Conservation (phyloP, 140 eudicot species). For the Anethum foeniculum region DNA sequence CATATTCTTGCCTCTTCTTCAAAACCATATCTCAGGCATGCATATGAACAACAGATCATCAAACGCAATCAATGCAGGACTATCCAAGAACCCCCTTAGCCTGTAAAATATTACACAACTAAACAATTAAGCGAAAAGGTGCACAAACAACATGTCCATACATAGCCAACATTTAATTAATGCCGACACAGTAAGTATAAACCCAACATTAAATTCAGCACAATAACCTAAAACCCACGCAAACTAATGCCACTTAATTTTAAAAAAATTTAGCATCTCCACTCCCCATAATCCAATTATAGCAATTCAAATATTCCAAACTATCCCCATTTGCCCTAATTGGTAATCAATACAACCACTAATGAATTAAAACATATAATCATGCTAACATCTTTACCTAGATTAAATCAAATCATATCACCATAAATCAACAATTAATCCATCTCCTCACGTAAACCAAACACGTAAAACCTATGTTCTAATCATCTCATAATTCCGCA, state of each 20-base stretch:
- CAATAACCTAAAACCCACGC: neutral
- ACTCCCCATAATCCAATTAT: neutral
- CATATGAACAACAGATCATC: constrained; percentile 44
- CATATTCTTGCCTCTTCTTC: constrained; percentile 51
- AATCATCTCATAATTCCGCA: neutral
- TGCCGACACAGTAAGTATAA: neutral
- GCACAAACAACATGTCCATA: neutral
- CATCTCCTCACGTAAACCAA: neutral
- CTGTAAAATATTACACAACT: neutral
- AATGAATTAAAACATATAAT: neutral
- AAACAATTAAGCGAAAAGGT: neutral
- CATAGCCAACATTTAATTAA: neutral
- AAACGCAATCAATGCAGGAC: constrained; percentile 21
- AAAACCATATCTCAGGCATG: constrained; percentile 65
- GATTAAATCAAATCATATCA: neutral
- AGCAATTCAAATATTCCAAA: neutral
- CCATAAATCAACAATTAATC: neutral
- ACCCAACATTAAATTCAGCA: neutral
- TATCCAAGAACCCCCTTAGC: constrained; percentile 11
- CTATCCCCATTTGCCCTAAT: neutral
- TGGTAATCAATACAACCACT: neutral
- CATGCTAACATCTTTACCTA: neutral
- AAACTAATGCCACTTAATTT: neutral
- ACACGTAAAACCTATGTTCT: neutral
- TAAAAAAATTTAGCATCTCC: neutral